A percentile compares a stretch with the other conserved stretches of the same genome.
Conservation (phyloP, 2,329 filamentous ascomycete genomes). For the Fusarium annulatum region DNA sequence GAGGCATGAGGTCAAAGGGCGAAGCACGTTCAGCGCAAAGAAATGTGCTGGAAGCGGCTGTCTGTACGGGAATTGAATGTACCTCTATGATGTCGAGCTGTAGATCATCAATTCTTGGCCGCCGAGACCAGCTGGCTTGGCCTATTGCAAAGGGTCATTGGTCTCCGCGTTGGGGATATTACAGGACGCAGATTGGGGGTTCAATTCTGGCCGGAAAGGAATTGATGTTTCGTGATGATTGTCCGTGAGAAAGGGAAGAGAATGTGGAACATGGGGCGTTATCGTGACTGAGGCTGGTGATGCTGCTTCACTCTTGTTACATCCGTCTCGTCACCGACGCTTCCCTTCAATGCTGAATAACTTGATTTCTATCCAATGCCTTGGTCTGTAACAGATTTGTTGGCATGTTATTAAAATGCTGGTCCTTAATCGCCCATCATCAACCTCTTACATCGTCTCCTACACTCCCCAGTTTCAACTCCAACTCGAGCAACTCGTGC, state of each 20-base stretch:
- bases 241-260: conserved; percentile 13
- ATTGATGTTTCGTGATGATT: conserved; percentile 11
- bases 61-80: conserved; percentile 10
- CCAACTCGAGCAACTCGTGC: conserved; percentile 16
- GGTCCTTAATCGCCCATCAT: conserved; percentile 32
- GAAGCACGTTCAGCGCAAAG: conserved; percentile 11
- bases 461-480: conserved; percentile 27
- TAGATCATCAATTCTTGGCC: conserved; percentile 35
- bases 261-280: conserved; percentile 32
- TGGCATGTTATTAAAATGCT: conserved; percentile 35
- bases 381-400: conserved; percentile 25
- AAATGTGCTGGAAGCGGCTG: conserved; percentile 15
- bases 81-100: conserved; percentile 35
- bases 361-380: conserved; percentile 25
- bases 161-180: conserved; percentile 5
- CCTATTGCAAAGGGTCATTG: conserved; percentile 16
- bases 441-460: conserved; percentile 33
- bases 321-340: conserved; percentile 15
- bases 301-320: conserved; percentile 32
- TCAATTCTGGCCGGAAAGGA: background rate
- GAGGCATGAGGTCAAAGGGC: conserved; percentile 4
- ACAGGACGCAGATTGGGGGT: background rate
- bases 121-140: conserved; percentile 23
- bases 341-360: conserved; percentile 1
- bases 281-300: conserved; percentile 19